Conservation (phyloP, 2,329 filamentous ascomycete species). For the Emericellopsis atlantica region DNA sequence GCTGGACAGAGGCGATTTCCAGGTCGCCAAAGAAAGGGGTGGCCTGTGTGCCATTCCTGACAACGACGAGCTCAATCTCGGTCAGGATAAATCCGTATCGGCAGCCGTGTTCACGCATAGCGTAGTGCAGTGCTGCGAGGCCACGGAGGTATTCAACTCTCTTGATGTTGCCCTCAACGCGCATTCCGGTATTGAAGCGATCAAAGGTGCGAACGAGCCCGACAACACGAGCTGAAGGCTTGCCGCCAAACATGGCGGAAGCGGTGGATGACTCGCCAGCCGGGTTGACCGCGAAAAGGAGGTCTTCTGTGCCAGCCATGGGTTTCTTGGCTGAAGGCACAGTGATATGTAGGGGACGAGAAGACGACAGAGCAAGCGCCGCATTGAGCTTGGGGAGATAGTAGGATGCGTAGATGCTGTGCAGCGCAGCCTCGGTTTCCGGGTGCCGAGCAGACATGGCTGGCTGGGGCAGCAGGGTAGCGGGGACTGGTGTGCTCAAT, state of each 20-base stretch:
- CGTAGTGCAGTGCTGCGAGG: slow-evolving; percentile 73
- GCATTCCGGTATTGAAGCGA: slow-evolving; percentile 92
- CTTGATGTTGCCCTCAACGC: slow-evolving; percentile 70
- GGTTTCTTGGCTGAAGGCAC: slow-evolving; percentile 22
- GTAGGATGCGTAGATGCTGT: slow-evolving; percentile 62
- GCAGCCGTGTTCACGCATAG: slow-evolving; percentile 87
- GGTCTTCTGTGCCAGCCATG: slow-evolving; percentile 29
- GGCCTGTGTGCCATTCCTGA: slow-evolving; percentile 61
- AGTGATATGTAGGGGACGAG: slow-evolving; percentile 33
- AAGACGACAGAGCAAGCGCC: slow-evolving; percentile 64
- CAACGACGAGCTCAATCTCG: slow-evolving; percentile 86
- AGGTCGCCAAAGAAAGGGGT: slow-evolving; percentile 82
- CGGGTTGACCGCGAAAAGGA: slow-evolving; percentile 54
- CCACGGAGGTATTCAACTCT: slow-evolving; percentile 82
- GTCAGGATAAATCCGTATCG: slow-evolving; percentile 95
- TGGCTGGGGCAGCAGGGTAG: slow-evolving; percentile 47
- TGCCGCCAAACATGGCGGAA: slow-evolving; percentile 32
- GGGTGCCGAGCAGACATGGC: slow-evolving; percentile 50
- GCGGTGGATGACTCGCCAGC: slow-evolving; percentile 43
- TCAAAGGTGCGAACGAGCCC: slow-evolving; percentile 87
- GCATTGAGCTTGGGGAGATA: slow-evolving; percentile 83
- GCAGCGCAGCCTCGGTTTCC: slow-evolving; percentile 66
- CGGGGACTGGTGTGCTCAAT: slow-evolving; percentile 56
- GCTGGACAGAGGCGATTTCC: slow-evolving; percentile 55
- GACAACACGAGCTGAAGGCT: slow-evolving; percentile 49